These are phyloP conservation scores for Piper longum DNA, from an alignment of 164 flowering plant genomes.

Conservation along the genomic window DNA sequence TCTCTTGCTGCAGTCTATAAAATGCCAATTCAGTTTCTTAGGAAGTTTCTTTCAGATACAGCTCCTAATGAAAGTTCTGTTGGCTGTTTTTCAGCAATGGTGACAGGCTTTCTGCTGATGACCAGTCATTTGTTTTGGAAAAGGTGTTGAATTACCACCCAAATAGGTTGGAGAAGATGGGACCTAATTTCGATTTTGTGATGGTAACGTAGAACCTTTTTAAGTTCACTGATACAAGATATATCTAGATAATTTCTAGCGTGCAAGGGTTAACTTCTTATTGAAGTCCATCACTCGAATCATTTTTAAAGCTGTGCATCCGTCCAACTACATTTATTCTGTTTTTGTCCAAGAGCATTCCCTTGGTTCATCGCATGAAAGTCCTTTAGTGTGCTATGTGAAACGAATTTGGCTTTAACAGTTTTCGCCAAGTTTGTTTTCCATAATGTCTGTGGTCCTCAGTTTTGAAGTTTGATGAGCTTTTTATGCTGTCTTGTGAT, in stretches of 20 bases:
- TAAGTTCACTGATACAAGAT: neutral
- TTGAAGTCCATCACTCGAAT: no score
- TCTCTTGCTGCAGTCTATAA: neutral
- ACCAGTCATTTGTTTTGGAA: constrained; percentile 52
- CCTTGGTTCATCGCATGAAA: neutral
- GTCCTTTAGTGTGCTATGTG: no score
- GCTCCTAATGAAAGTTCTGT: neutral
- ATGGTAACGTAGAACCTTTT: constrained; percentile 34
- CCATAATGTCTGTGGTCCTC: neutral
- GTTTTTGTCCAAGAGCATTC: neutral
- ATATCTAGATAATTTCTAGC: neutral
- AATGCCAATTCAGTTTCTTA: neutral
- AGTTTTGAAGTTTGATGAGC: neutral
- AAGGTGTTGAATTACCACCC: constrained; percentile 74
- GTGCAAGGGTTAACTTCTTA: neutral
- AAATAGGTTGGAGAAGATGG: constrained; percentile 61
- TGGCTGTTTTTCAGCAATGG: constrained; percentile 40
- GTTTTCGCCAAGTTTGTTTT: neutral
- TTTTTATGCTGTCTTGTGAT: neutral
- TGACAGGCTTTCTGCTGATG: constrained; percentile 57
- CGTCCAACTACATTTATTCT: neutral
- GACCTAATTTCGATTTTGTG: constrained; percentile 54
- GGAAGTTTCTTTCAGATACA: neutral
- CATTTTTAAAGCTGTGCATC: neutral
- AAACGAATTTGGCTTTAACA: no score